Base-by-base conservation (phyloP, 1,139 yeast genomes). In the Kodamaea arcana region DNA sequence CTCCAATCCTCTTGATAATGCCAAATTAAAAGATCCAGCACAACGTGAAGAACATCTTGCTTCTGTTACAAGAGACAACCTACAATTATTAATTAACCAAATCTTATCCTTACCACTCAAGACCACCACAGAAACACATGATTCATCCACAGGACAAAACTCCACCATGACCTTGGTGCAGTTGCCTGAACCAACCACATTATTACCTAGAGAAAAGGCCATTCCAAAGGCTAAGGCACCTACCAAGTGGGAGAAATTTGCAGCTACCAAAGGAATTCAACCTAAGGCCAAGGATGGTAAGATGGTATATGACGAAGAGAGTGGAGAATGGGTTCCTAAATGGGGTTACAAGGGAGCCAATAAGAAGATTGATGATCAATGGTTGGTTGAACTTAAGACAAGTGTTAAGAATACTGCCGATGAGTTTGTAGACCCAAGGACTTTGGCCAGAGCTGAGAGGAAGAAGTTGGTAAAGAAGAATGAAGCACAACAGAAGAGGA, bases 301-400 rank as follows among this genome's bases (percentile, higher is more conserved):
- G 66, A 71, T 83, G 77, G 90, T 86, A 2, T 94, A 68, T 52
- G 96, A 92, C 58, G 97, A 94, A 61, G 94, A 75, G 30, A 65
- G 76, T 20, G 92, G 92, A 34, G 90, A 88, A 62, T 94, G 98
- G 98, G 96, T 83, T 41, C 94, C 95, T 50, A 90, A 88, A 62
- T 94, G 98, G 98, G 99, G 99, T 41, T 92, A 83, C 68, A 82
- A 84, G 48, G 98, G 98, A 53, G 78, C 78, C 60, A 92, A 92
- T 64, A 92, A 92, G 66, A 78, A 80, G 39, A 56, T 81, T 50
- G 97, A 92, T 54, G 69, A 75, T 56, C 97, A 92, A 63, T 92
- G 98, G 98, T 73, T 88, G 57, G 97, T 92, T 38, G 99, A 94
- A 62, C 83, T 92, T 42, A 86, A 87, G 40, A 95, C 85, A 39